Base-by-base conservation (phyloP, 352 stramenopile species). In the Globisporangium camurandrum region DNA sequence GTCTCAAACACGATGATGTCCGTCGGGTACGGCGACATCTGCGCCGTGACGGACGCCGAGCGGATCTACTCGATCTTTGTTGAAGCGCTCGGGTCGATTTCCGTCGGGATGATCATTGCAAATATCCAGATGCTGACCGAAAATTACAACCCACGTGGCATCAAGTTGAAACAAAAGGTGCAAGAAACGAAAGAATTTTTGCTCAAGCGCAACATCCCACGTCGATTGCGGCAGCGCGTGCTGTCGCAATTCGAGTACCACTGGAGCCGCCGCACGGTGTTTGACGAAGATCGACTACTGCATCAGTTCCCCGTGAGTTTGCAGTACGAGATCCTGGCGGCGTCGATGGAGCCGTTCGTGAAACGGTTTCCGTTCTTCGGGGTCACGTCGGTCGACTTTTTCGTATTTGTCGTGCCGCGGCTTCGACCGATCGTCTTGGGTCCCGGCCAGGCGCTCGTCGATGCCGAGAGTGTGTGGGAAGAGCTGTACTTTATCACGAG, bases 1-100 rank as follows among this genome's bases (percentile, higher is more conserved):
- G 91, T 92, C 27, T 84, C 90, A 0, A 93, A 93, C 43, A 97
- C 87, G 8, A 95, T 97, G 71, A 97, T 97, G 85, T 93, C 85
- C 0, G 84, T 97, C 28, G 87, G 88, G 0, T 97, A 96, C 48
- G 89, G 89, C 17, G 89, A 97, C 31, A 92, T 97, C 40, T 86
- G 76, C 31, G 78, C 75, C 2, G 66, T 93, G 43, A 95, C 80
- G 0, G 76, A 91, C 31, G 56, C 51, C 20, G 86, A 96, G 49
- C 66, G 86, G 1, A 26, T 91, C 2, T 95, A 93, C 59, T 86
- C 84, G 4, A 93, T 95, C 31, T 75, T 92, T 37, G 76, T 93
- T 42, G 67, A 92, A 34, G 82, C 81, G 24, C 60, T 95, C 5
- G 86, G 86, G 3, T 91, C 83, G 19, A 88, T 91, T 20, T 91